Base-by-base conservation (phyloP, 495 filamentous ascomycete genomes). In the Filosporella fistucella region DNA sequence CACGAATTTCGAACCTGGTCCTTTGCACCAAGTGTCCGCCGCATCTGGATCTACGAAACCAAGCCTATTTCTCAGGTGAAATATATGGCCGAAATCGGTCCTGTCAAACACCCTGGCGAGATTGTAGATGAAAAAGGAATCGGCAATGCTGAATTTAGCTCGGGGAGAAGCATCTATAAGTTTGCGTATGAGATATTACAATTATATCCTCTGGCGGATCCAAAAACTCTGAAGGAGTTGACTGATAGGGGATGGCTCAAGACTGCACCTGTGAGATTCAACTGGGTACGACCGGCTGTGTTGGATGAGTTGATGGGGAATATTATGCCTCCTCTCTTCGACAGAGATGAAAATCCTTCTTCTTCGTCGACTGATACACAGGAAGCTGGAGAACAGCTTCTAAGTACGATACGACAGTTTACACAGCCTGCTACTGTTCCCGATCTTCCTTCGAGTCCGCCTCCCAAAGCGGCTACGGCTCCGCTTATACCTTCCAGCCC, bases 201-300 rank as follows among this genome's bases (percentile, higher is more conserved):
- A 47, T 66, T 77, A 6, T 77, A 77, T 42, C 63, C 71, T 51
- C 66, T 79, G 4, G 72, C 75, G 40, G 68, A 77, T 42, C 69
- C 73, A 0, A 55, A 75, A n/a, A 60, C 67, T 2, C 49, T 67
- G 13, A 57, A 62, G 1, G 56, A 65, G 11, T 65, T 77, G 63
- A 57, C 64, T 38, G 55, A 62, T 11, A 66, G 69, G 18, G 72
- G 68, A 0, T 67, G 71, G 66, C 51, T 73, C 3, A 50, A 58
- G 0, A 48, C 51, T 8, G 32, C 67, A 3, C 72, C 72, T 21
- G 60, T 58, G 45, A 68, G 57, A 38, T 74, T 60, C 36, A 51
- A 49, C 10, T 68, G 62, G 51, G 51, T 79, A 4, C 61, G 63
- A n/a, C 72, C 71, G 1, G 68, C 69, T 10, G 63, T 70, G 13